Evolutionary conservation across 2,329 filamentous ascomycete species (phyloP).

Genomic region (Metarhizium anisopliae): DNA sequence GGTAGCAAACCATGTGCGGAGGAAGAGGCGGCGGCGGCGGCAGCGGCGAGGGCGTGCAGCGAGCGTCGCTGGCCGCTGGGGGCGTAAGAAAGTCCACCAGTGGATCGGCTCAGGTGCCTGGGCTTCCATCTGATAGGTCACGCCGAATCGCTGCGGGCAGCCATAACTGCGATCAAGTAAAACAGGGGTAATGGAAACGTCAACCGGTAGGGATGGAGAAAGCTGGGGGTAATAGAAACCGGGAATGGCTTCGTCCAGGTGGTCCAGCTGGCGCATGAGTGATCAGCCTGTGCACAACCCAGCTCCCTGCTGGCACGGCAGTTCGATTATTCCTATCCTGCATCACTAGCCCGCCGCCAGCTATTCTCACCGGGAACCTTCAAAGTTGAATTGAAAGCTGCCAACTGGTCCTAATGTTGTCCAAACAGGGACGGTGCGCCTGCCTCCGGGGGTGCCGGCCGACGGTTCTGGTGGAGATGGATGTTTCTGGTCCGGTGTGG

Average conservation of each 20-base stretch:
- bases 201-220: constrained; percentile 12
- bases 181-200: constrained; percentile 27
- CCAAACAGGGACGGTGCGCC: neutral
- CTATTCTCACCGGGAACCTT: neutral
- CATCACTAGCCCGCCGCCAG: neutral
- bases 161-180: constrained; percentile 24
- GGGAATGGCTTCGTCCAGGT: neutral
- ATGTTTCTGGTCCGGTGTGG: neutral
- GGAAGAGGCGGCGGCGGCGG: neutral
- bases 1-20: neutral
- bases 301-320: no score
- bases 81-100: neutral
- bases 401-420: neutral
- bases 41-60: neutral
- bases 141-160: neutral
- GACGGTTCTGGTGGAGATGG: neutral
- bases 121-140: neutral
- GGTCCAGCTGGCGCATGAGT: neutral
- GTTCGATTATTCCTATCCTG: neutral
- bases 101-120: neutral
- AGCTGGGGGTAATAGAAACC: constrained; percentile 29
- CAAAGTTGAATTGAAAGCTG: neutral
- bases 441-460: neutral
- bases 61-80: neutral
- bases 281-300: neutral